Percentiles rank a stretch among this genome's conserved stretches.
phyloP scores from a whole-genome alignment of 768 basidiomycete species.

The Trametopsis cervina region DNA sequence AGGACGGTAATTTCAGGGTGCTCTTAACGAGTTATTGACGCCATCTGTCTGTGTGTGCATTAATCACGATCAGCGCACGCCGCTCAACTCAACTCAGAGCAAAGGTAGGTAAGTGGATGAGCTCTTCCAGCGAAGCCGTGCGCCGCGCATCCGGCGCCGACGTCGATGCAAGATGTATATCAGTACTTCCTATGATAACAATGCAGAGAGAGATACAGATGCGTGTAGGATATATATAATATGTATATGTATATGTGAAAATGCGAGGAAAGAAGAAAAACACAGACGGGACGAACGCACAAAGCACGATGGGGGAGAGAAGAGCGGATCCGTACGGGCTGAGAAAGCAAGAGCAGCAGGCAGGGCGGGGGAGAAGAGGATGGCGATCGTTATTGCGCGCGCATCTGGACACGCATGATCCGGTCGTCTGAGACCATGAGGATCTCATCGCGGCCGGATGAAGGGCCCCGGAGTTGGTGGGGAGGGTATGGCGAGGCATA shows the following conservation, averaged over 20 bases:
- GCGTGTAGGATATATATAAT: background rate
- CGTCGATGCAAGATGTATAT: background rate
- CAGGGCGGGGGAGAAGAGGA: background rate
- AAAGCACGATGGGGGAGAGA: background rate
- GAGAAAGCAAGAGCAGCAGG: background rate
- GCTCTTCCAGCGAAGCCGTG: no score
- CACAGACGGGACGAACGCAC: background rate
- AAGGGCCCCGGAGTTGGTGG: constrained; percentile 35
- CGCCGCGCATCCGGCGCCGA: no score
- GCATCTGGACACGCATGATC: constrained; percentile 60
- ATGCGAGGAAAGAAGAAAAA: background rate
- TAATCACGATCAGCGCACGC: no score
- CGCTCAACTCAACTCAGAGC: no score
- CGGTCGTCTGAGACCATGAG: constrained; percentile 87
- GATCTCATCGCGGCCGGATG: constrained; percentile 71
- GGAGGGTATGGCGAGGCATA: constrained; percentile 38
- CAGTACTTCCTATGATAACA: background rate
- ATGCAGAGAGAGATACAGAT: background rate
- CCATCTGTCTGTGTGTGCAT: no score
- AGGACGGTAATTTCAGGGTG: no score
- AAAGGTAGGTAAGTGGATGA: no score
- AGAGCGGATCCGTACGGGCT: background rate
- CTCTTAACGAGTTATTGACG: no score
- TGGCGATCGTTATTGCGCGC: background rate
- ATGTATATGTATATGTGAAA: no score